Conservation (phyloP, 108 stramenopile species). For the Cyclostephanos tholiformis region DNA sequence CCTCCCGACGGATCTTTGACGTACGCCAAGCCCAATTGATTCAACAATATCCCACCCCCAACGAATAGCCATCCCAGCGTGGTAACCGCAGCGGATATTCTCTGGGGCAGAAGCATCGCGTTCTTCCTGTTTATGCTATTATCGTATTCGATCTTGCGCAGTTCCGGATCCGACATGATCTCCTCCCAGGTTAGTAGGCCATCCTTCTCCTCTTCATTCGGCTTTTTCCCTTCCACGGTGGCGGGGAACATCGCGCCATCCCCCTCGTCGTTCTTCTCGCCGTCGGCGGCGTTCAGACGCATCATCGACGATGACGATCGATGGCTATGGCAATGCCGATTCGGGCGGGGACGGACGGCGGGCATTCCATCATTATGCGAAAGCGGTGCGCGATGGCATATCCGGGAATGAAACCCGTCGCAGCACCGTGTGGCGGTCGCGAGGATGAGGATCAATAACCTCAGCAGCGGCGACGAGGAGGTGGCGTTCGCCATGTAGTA, state of each 20-base stretch:
- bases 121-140: slow-evolving; percentile 34
- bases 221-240: background rate
- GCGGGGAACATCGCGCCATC: background rate
- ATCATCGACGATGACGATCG: background rate
- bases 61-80: slow-evolving; percentile 44
- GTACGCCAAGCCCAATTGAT: slow-evolving; percentile 39
- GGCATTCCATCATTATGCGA: background rate
- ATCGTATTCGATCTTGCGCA: slow-evolving; percentile 31
- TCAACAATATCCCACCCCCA: slow-evolving; percentile 32
- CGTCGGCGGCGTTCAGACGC: background rate
- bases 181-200: slow-evolving; percentile 32
- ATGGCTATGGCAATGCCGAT: background rate
- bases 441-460: background rate
- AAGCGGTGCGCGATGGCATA: background rate
- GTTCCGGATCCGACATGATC: slow-evolving; percentile 34
- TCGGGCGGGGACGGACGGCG: no score
- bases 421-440: background rate
- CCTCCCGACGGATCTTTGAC: slow-evolving; percentile 38
- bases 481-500: background rate
- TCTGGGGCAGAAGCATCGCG: slow-evolving; percentile 34
- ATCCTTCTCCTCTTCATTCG: background rate
- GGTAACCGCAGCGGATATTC: slow-evolving; percentile 28
- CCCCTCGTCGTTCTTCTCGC: background rate
- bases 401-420: background rate
- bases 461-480: background rate